Evolutionary conservation across 768 basidiomycete species (phyloP), one percentile per base, ranked within the genome.

Genomic region (Serendipita indica): DNA sequence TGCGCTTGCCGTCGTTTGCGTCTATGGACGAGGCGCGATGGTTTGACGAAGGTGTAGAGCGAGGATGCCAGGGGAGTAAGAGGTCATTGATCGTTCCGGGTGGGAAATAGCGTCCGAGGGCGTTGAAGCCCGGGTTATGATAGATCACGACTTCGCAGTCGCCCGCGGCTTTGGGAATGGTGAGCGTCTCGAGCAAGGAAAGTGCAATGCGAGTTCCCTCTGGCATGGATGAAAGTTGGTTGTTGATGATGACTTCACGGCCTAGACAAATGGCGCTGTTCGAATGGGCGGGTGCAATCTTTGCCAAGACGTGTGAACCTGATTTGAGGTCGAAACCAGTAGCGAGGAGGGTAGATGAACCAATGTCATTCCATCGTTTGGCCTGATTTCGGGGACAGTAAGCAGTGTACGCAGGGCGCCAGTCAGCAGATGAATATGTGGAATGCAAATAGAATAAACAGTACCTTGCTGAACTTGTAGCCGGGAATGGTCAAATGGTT

Each of bases 221-320:
- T n/a, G 75, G 65, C 5, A 75, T 71, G 13, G 71, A 64, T 16
- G 74, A 68, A 66, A 86, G 70, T 46, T 72, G 73, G 59, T 75
- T 75, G 33, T 83, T 72, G 45, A 84, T 80, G 68, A 84, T 83
- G 2, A 81, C 80, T 69, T 86, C 84, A 58, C 83, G 73, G 65
- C 85, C 83, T 33, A 86, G 70, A 68, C 78, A 81, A 73, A 85
- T 78, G 2, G 83, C 82, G 14, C 79, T 83, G 67, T 84, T 83
- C 6, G 82, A 81, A 62, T 83, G 81, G 5, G 82, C 80, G 33
- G 81, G 78, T 3, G 82, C 83, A 63, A 86, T 82, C 71, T 86
- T 86, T 1, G 84, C 84, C 30, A 86, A 69, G 3, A 84, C 79
- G 60, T 74, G 77, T 3, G 81, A 80, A 33, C 81, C 77, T 65